Percentiles rank a stretch among this genome's conserved stretches.
Evolutionary conservation across 106 monocot species (phyloP).

Genomic region (Triglochin maritima): DNA sequence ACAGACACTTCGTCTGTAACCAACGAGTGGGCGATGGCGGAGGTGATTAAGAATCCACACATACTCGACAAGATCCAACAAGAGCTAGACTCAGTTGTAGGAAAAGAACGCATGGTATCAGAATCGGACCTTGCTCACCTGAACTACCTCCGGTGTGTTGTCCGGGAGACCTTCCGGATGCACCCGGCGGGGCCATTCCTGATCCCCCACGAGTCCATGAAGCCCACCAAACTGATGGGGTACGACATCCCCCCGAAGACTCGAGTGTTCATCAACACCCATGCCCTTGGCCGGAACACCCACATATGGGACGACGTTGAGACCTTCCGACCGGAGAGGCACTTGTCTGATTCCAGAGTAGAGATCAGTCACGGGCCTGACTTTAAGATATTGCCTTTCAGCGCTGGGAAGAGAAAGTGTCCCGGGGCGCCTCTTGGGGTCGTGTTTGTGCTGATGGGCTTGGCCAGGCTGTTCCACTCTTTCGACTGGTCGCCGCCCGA

Average conservation of each 20-base stretch:
- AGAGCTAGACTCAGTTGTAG: conserved; percentile 69
- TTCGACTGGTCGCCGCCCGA: conserved; percentile 66
- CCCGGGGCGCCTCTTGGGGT: conserved; percentile 76
- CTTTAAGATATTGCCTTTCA: conserved; percentile 68
- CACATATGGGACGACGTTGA: conserved; percentile 57
- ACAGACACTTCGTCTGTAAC: conserved; percentile 82
- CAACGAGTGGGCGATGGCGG: conserved; percentile 81
- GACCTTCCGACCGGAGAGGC: conserved; percentile 67
- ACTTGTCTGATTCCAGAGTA: conserved; percentile 32
- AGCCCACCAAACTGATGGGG: conserved; percentile 41
- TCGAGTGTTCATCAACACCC: conserved; percentile 78
- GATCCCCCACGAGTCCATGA: conserved; percentile 76
- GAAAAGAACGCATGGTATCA: conserved; percentile 31
- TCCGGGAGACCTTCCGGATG: conserved; percentile 76
- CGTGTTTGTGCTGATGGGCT: conserved; percentile 43
- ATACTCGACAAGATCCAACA: conserved; percentile 54
- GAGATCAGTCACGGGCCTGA: conserved; percentile 85
- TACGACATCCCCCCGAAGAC: conserved; percentile 62
- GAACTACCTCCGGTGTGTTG: conserved; percentile 81
- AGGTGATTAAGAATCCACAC: conserved; percentile 55
- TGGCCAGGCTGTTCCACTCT: conserved; percentile 67
- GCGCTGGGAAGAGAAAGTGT: conserved; percentile 76
- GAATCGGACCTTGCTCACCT: conserved; percentile 61
- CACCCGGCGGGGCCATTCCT: conserved; percentile 92
- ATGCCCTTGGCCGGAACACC: conserved; percentile 62